Evolutionary conservation across 192 early-diverging fungal species (phyloP).

Genomic region (Coemansia sp.): DNA sequence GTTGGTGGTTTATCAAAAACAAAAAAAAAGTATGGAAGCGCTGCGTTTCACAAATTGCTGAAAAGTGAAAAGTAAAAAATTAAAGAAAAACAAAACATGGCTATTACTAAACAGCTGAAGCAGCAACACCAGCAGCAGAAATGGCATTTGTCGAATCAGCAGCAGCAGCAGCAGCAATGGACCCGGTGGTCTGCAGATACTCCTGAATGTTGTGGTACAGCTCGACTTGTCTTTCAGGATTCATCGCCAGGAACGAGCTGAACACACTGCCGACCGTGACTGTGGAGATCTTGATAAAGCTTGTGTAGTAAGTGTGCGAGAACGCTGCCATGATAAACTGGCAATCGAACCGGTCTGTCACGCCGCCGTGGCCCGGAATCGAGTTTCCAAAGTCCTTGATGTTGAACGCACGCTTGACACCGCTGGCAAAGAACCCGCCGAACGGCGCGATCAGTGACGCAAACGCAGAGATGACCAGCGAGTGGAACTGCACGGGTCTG

Average conservation of each 20-base stretch:
- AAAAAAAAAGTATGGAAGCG: not conserved
- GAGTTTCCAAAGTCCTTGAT: constrained; percentile 96
- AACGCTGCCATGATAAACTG: constrained; percentile 97
- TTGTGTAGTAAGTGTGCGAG: constrained; percentile 85
- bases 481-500: constrained; percentile 85
- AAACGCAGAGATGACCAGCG: constrained; percentile 84
- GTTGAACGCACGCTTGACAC: constrained; percentile 95
- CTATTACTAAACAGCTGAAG: not conserved
- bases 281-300: constrained; percentile 73
- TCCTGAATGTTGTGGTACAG: constrained; percentile 56
- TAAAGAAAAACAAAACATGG: constrained; percentile 5
- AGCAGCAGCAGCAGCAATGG: constrained; percentile 8
- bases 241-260: constrained; percentile 43
- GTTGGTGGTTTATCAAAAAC: not conserved
- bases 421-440: constrained; percentile 97
- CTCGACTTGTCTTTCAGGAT: constrained; percentile 39
- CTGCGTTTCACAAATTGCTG: too few species aligned
- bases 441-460: constrained; percentile 95
- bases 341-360: constrained; percentile 97
- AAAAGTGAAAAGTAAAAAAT: not conserved
- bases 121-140: not conserved
- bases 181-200: constrained; percentile 50
- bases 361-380: constrained; percentile 96
- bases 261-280: constrained; percentile 48
- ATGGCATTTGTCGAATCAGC: too few species aligned